Evolutionary conservation across 202 grass and related monocot species (phyloP), one percentile per base, ranked within the genome.

Genomic region (Musa balbisiana): DNA sequence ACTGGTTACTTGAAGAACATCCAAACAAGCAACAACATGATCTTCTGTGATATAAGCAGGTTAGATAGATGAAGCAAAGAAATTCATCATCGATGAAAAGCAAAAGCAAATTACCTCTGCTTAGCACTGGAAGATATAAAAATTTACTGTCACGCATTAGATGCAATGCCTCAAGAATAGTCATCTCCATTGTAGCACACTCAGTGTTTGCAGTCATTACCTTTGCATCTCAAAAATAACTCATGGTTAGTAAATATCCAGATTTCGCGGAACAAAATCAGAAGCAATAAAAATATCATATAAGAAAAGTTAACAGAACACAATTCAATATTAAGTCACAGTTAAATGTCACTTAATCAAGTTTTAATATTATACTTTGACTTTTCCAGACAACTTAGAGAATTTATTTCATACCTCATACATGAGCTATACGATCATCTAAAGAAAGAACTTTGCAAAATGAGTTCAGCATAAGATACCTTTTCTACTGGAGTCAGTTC

Each of bases 161-260:
- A 81, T 99, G 95, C 71, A 99, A 82, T 17, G 91, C 91, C 67
- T 94, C 91, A 55, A 98, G 95, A 92, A 98, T 94, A 82, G 95
- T 90, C 20, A 85, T 94, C 26, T 94, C 91, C 55, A 92, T 76
- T 0, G 87, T 92, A 52, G 83, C 95, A 86, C 77, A 92, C 77
- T 94, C 89, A 76, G 95, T 88, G 60, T 94, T 88, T 75, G 51
- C 64, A 59, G 89, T 92, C 95, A 98, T 98, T 60, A 98, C 91
- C 95, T 98, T 80, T 43, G 33, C 33, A 43, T 43, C 33, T 43
- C 33, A 43, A 43, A 43, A 43, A 5, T 43, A 43, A 6, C 33
- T 43, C 33, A 43, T 6, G 33, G 33, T 43, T 43, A 43, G 33
- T 43, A 43, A 43, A 43, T 43, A 43, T 43, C 33, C 33, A 6